Conservation (phyloP, 306 rosid species). For the Cyamopsis tetragonoloba region DNA sequence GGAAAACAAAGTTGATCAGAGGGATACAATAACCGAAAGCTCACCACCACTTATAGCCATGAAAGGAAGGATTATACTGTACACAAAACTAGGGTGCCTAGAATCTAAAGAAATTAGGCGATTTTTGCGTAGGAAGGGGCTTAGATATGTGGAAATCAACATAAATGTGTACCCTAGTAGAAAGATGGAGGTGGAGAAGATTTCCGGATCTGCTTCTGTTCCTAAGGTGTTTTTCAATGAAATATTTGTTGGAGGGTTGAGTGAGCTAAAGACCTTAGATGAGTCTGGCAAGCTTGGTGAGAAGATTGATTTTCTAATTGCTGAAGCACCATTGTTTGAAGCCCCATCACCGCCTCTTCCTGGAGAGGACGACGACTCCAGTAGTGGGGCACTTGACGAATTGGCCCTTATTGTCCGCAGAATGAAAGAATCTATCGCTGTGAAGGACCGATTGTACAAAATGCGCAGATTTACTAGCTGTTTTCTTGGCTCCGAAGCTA, state of each 20-base stretch:
- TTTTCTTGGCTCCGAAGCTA: constrained; percentile 80
- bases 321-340: constrained; percentile 60
- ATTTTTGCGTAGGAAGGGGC: constrained; percentile 60
- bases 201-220: constrained; percentile 66
- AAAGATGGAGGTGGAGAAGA: constrained; percentile 70
- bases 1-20: constrained; percentile 39
- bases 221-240: constrained; percentile 84
- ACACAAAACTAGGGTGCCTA: constrained; percentile 71
- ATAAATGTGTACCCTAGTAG: constrained; percentile 72
- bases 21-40: constrained; percentile 34
- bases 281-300: constrained; percentile 71
- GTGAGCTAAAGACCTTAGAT: constrained; percentile 53
- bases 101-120: constrained; percentile 68
- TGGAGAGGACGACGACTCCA: constrained; percentile 80
- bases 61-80: constrained; percentile 76
- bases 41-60: constrained; percentile 33
- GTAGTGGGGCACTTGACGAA: constrained; percentile 66
- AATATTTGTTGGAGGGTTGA: constrained; percentile 72
- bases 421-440: constrained; percentile 74
- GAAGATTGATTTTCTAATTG: constrained; percentile 72
- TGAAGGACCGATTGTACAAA: constrained; percentile 72
- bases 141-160: constrained; percentile 76
- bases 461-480: constrained; percentile 71
- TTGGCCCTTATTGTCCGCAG: constrained; percentile 62
- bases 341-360: constrained; percentile 81